These are phyloP conservation scores for Zalerion maritima DNA, from an alignment of 495 filamentous ascomycete species.

Conservation along the genomic window DNA sequence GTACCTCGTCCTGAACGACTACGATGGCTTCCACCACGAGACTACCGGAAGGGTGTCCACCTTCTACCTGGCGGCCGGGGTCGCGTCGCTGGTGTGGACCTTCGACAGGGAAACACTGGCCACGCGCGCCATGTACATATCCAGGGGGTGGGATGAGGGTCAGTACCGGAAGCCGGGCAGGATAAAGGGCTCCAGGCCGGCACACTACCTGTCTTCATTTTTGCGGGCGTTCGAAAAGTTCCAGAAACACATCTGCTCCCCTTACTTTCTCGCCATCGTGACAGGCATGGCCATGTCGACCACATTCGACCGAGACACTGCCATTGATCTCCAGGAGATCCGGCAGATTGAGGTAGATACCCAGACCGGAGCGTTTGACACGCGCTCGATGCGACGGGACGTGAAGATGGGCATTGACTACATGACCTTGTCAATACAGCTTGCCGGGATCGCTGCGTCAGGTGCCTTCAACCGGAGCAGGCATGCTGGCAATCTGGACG, in stretches of 20 bases:
- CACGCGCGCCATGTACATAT: conserved; percentile 10
- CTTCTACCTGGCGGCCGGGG: too few relatives aligned
- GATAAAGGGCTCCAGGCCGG: too few relatives aligned
- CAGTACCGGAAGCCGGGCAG: conserved; percentile 4
- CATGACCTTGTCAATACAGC: conserved; percentile 8
- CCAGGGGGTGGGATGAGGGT: conserved; percentile 6
- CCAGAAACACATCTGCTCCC: conserved; percentile 7
- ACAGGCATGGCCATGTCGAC: conserved; percentile 10
- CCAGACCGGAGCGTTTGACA: conserved; percentile 7
- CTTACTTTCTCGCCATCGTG: conserved; percentile 11
- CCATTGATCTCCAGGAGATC: conserved; percentile 9
- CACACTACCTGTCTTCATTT: conserved; percentile 11
- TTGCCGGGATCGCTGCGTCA: too few relatives aligned
- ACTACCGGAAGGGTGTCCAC: too few relatives aligned
- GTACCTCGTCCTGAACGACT: too few relatives aligned
- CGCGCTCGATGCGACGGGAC: conserved; percentile 7
- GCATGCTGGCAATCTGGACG: conserved; percentile 9
- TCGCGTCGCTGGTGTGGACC: conserved; percentile 14
- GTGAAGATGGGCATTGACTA: conserved; percentile 8
- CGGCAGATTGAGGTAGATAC: conserved; percentile 10
- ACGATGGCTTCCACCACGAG: too few relatives aligned
- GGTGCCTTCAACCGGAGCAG: conserved; percentile 8
- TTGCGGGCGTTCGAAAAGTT: conserved; percentile 9
- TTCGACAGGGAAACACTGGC: conserved; percentile 5
- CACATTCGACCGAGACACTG: conserved; percentile 10